Percentiles rank a stretch among this genome's conserved stretches.
Evolutionary conservation across 345 rosid species (phyloP).

Genomic region (Odontarrhena argentea): DNA sequence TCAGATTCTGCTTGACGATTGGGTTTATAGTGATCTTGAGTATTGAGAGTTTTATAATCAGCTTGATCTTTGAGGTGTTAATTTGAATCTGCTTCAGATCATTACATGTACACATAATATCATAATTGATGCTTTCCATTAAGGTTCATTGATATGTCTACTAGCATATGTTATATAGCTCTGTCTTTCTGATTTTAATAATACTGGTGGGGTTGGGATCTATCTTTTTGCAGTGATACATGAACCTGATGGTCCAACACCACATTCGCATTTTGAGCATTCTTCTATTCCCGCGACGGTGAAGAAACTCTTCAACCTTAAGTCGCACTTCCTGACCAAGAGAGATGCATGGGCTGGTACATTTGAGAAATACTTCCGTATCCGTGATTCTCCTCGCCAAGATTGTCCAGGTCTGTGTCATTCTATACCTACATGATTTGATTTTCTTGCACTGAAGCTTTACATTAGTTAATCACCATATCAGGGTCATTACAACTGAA

Average conservation of each 20-base stretch:
- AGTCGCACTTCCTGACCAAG: conserved; percentile 85
- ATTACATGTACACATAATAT: background rate
- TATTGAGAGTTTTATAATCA: background rate
- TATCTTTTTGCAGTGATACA: conserved; percentile 66
- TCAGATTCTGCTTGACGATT: background rate
- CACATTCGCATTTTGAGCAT: conserved; percentile 84
- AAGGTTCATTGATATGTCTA: background rate
- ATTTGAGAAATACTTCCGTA: conserved; percentile 69
- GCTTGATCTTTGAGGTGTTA: conserved; percentile 3
- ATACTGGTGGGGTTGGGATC: background rate
- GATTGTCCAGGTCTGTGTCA: conserved; percentile 88
- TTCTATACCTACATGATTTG: conserved; percentile 11
- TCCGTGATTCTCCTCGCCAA: conserved; percentile 79
- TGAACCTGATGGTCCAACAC: conserved; percentile 83
- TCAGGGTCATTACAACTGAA: background rate
- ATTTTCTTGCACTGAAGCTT: background rate
- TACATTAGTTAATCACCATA: background rate
- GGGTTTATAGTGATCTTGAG: background rate
- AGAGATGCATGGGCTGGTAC: conserved; percentile 99
- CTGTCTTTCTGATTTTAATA: background rate
- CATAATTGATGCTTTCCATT: background rate
- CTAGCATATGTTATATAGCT: background rate
- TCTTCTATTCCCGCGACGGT: conserved; percentile 96
- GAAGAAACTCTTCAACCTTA: conserved; percentile 89
- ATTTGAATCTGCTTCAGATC: background rate